phyloP scores from a whole-genome alignment of 805 yeast species.

The Yarrowia sp. region DNA sequence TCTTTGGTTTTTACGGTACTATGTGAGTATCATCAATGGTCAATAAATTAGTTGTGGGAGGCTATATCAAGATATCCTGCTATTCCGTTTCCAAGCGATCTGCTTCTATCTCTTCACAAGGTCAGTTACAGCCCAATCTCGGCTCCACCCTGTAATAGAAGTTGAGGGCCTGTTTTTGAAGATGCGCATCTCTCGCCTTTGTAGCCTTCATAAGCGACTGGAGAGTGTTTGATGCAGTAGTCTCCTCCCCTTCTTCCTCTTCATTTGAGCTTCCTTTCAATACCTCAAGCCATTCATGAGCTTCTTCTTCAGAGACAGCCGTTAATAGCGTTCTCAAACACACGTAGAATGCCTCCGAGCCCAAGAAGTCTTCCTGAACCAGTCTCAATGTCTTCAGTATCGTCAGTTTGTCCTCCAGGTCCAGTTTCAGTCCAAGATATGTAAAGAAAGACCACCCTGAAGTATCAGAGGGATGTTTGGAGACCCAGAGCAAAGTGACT shows the following conservation, averaged over 20 bases:
- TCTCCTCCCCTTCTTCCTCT: neutral
- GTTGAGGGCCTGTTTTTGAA: conserved; percentile 16
- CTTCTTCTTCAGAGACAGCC: neutral
- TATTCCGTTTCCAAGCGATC: too few species aligned
- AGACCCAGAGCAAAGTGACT: conserved; percentile 7
- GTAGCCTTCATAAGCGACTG: neutral
- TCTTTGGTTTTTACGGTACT: too few species aligned
- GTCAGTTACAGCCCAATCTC: neutral
- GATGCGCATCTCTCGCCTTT: neutral
- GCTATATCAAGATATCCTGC: too few species aligned
- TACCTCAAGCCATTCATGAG: neutral
- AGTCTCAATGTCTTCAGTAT: conserved; percentile 2
- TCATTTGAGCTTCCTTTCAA: neutral
- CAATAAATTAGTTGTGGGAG: too few species aligned
- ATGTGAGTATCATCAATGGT: too few species aligned
- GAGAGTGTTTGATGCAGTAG: neutral
- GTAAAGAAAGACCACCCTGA: conserved; percentile 50
- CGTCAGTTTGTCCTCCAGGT: conserved; percentile 3
- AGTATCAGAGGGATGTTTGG: conserved; percentile 47
- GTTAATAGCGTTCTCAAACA: conserved; percentile 40
- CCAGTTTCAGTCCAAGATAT: conserved; percentile 26
- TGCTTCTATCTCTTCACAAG: too few species aligned
- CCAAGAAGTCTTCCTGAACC: conserved; percentile 38
- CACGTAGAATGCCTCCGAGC: conserved; percentile 44
- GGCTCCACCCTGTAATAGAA: conserved; percentile 11